Evolutionary conservation across 2,329 filamentous ascomycete genomes (phyloP), one percentile per base, ranked within the genome.

Genomic region (Aspergillus nomiae): DNA sequence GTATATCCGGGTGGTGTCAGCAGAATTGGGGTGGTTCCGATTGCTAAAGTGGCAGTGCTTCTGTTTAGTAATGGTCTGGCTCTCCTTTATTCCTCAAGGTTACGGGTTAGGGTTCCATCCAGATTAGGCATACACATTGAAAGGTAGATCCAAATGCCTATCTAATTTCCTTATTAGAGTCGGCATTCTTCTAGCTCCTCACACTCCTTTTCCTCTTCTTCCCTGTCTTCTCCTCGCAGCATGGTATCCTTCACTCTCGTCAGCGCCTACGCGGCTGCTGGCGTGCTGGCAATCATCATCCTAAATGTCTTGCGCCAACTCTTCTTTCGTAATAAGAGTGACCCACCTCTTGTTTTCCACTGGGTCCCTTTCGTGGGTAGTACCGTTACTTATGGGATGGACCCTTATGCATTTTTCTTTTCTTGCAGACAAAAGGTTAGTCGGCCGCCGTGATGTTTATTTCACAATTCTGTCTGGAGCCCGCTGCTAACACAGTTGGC

Each of bases 391-490:
- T 83, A 82, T 69, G 80, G 81, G 60, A 80, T 78, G 60, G 78
- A 82, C 58, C 94, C 94, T 19, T 94, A 92, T 74, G 84, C 83
- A 58, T 98, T 97, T 85, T 97, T 97, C 83, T 84, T 85, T 63
- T 78, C 72, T 68, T 87, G 89, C 81, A 86, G 88, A 71, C 83
- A 87, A 69, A 95, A 96, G 87, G 91, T 92, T 30, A 56, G 59
- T 55, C 51, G 32, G 21, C n/a, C 11, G 51, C 32, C 30, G 32
- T 21, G 32, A 36, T 54, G 14, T 43, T 14, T 21, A 21, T 34
- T 28, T 7, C 46, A 1, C 38, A 5, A 14, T n/a, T 30, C n/a
- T 21, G 16, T 50, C 2, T 1, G 21, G n/a, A 19, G 24, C n/a
- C 26, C 12, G 36, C 43, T 48, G 38, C 67, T 71, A 62, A 74